phyloP scores from a whole-genome alignment of 208 protist genomes.

The Phytomonas sp. region DNA sequence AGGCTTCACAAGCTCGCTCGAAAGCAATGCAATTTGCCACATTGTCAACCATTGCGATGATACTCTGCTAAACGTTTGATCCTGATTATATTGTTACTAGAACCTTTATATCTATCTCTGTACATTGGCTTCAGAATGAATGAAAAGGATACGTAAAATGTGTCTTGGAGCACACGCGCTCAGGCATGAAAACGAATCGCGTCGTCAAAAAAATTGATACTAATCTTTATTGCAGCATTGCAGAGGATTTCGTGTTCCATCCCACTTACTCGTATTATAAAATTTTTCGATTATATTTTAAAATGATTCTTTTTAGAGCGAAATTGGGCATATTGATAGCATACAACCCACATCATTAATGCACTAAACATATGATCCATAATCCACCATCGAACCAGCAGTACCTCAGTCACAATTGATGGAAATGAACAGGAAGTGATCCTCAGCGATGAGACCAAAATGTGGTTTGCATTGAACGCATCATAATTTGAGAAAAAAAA shows the following conservation, averaged over 20 bases:
- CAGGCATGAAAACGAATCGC: not conserved
- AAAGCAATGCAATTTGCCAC: constrained; percentile 3
- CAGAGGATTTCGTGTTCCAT: not conserved
- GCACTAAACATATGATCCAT: not conserved
- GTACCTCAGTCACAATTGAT: not conserved
- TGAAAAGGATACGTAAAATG: not conserved
- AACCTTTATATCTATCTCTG: too few species aligned
- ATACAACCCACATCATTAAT: not conserved
- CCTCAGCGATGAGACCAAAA: not conserved
- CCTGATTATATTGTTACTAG: too few species aligned
- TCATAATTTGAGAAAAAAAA: not conserved
- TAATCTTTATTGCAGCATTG: not conserved
- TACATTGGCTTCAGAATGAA: too few species aligned
- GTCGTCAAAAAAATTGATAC: not conserved
- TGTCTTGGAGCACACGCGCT: not conserved
- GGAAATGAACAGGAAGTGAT: not conserved
- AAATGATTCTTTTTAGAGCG: not conserved
- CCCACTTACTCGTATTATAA: not conserved
- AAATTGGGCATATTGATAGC: not conserved
- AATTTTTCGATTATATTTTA: not conserved
- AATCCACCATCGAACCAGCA: not conserved
- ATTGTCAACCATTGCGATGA: not conserved
- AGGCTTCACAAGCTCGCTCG: constrained; percentile 12
- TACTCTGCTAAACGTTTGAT: not conserved
- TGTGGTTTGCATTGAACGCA: not conserved